Evolutionary conservation across 73 alveolate genomes (phyloP).

Genomic region (Uronychia binucleata): DNA sequence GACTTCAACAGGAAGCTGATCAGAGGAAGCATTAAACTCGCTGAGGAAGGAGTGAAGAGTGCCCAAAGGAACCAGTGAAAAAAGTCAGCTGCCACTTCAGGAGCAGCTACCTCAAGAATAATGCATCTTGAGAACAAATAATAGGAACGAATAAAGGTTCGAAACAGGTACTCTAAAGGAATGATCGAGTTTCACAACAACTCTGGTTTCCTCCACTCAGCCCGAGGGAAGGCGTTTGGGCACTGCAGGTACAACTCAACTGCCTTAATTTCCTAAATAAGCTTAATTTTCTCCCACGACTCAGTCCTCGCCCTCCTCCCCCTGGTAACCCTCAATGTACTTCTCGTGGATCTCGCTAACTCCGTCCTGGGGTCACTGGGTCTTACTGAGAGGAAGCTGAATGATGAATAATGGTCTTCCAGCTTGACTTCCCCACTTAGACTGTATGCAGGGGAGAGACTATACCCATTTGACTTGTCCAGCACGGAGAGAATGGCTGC

Average conservation of each 20-base stretch:
- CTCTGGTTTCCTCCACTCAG: background rate
- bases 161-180: background rate
- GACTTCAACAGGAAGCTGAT: background rate
- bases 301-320: background rate
- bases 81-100: background rate
- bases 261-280: background rate
- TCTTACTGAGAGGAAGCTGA: background rate
- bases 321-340: background rate
- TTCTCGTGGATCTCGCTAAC: background rate
- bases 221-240: background rate
- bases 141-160: background rate
- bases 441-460: background rate
- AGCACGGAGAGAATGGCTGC: slow-evolving; percentile 18
- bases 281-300: background rate
- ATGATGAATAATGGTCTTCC: background rate
- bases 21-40: background rate
- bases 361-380: background rate
- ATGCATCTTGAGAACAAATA: background rate
- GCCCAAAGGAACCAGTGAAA: background rate
- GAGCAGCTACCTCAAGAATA: background rate
- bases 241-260: background rate
- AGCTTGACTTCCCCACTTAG: background rate
- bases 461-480: slow-evolving; percentile 58
- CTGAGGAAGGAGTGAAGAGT: background rate
- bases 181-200: background rate